Evolutionary conservation across 768 basidiomycete genomes (phyloP), one percentile per base, ranked within the genome.

Genomic region (Tephrocybe rancida): DNA sequence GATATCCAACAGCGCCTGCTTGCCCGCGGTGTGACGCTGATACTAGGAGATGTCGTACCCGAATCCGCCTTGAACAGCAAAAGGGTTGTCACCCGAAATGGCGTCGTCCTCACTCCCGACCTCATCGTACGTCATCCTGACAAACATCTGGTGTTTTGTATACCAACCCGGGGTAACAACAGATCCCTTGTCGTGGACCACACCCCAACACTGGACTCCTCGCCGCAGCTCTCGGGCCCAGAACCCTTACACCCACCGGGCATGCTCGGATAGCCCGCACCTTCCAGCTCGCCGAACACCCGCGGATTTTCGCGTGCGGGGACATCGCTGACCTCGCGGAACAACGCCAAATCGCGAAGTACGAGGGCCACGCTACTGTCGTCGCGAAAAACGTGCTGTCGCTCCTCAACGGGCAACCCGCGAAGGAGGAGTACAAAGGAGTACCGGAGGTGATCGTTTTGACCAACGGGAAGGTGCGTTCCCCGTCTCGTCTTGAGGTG

Each of bases 241-340:
- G 60, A 30, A 63, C 64, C 10, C 76, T 88, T 4, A 72, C 59
- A n/a, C 62, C 44, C 27, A 54, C 57, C 62, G 82, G 67, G 52
- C 69, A 59, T 42, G 78, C 88, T 50, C 81, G 79, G 54, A 76
- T 89, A 11, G 62, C 67, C 22, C 74, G 83, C 3, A 86, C 84
- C 0, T 73, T 90, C 35, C 85, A 87, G 59, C 65, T 90, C 2
- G 61, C 58, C 6, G 68, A 66, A 0, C 68, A 85, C 63, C 70
- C 80, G 0, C 74, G 74, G 50, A 80, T 90, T 9, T 88, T 85
- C 52, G 89, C 87, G 0, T 74, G 70, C 1, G 88, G 88, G 0
- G 88, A 90, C 61, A 75, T 85, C 53, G 78, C 84, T 55, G 82
- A 85, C 34, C 83, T 79, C 73, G 51, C 68, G 1, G 88, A 88